Evolutionary conservation across 345 rosid species (phyloP), one percentile per base, ranked within the genome.

Genomic region (Citrus cavaleriei): DNA sequence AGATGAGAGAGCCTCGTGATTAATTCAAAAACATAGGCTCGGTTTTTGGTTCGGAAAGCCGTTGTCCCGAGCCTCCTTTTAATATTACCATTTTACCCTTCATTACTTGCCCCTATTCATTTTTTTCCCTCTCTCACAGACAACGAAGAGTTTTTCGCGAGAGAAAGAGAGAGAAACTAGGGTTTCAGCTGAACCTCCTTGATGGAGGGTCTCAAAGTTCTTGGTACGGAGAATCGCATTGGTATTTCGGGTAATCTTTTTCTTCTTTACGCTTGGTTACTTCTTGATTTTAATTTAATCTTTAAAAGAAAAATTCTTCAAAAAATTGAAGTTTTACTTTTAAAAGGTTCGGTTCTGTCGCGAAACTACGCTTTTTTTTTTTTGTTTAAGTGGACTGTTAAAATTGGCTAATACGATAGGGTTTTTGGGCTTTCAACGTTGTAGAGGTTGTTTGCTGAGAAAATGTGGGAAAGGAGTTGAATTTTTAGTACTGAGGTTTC

Each of bases 191-290:
- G 54, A 46, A 19, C 58, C 30, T 68, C 64, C 30, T 16, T 14
- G 18, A 83, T 85, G 88, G 84, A 78, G 16, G 54, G 46, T 3
- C 54, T 65, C 54, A 34, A 21, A 63, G 51, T 72, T 19, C 65
- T 78, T 7, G 65, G 4, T 27, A 6, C 21, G 54, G 81, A 73
- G 60, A 68, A 63, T 55, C 0, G 49, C 42, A 54, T 3, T 27
- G 27, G 64, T 21, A 59, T 78, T 37, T 59, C 28, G 40, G 83
- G 88, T 85, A 76, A 10, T 54, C 2, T 37, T 49, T 54, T 60
- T 19, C 2, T 1, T 27, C 32, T 27, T 30, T 14, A 28, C 16
- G 51, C 49, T 32, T 18, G 8, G 27, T 18, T 22, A 60, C n/a
- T 75, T 25, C 4, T 65, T 67, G 72, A 40, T 60, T 70, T 69